Evolutionary conservation across 1,284 basidiomycete genomes (phyloP), one percentile per base, ranked within the genome.

Genomic region (Trichosporon asahii): DNA sequence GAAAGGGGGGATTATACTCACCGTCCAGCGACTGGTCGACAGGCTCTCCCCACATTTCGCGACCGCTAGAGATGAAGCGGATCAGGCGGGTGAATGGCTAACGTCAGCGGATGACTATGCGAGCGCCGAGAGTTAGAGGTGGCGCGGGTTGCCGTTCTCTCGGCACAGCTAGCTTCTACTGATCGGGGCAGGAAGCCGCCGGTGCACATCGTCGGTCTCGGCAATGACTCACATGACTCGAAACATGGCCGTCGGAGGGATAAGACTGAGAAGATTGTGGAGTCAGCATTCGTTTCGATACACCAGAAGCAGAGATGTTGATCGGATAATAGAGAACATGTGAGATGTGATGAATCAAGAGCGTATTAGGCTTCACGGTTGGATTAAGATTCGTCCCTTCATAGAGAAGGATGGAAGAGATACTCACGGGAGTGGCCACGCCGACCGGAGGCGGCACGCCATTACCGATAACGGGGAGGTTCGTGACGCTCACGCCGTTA

Each of bases 1-100:
- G 21, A 33, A 37, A 21, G n/a, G 21, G 7, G 46, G 63, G 21
- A 7, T 4, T 66, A 33, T n/a, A 64, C 72, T 71, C 46, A 75
- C 74, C 65, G 49, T 85, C 84, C 6, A 80, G 68, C 0, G 68
- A 46, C 8, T 66, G 64, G 31, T 80, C 78, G 23, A 75, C 68
- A 0, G 78, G 78, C 66, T 80, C 75, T 18, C 77, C 78, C 23
- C 75, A 70, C 40, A 74, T 67, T 40, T 66, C 66, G 53, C 71
- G 70, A 12, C 75, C 75, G 46, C 77, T 72, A 0, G 74, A 64
- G 64, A 72, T 61, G 72, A 79, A 79, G 27, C 77, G 75, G 53
- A 78, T 73, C 23, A 80, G 74, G 27, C 77, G 73, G 21, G 37
- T 67, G 75, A 77, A 80, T 15, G 69, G 44, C 74, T 61, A n/a